A percentile compares a stretch with the other conserved stretches of the same genome.
These are phyloP conservation scores for Stephania cephalantha DNA, from an alignment of 164 flowering plant genomes.

Conservation along the genomic window DNA sequence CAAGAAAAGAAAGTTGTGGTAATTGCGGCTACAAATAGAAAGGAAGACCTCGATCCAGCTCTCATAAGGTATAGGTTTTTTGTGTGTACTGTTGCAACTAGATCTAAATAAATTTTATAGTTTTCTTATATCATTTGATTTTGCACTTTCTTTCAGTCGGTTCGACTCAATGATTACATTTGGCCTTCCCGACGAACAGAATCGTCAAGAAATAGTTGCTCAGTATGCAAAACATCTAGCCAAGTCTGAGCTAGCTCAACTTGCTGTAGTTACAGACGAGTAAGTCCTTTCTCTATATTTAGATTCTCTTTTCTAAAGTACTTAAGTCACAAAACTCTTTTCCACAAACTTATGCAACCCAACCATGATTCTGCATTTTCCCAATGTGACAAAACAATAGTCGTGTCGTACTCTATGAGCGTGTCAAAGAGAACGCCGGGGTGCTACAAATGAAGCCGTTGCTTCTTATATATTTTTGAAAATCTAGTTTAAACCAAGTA, in stretches of 20 bases:
- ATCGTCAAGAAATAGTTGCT: constrained; percentile 66
- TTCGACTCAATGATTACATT: constrained; percentile 84
- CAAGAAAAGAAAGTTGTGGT: constrained; percentile 91
- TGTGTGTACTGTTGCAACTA: background rate
- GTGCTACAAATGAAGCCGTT: too few relatives aligned
- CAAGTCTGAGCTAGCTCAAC: constrained; percentile 53
- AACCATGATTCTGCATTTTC: too few relatives aligned
- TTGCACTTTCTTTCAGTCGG: constrained; percentile 43
- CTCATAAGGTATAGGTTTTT: constrained; percentile 52
- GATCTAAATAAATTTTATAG: background rate
- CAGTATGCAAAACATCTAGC: constrained; percentile 90
- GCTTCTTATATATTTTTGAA: background rate
- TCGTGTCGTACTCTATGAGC: too few relatives aligned
- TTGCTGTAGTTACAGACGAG: constrained; percentile 64
- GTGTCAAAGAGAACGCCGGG: too few relatives aligned
- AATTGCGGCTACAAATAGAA: constrained; percentile 97
- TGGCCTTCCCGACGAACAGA: constrained; percentile 70
- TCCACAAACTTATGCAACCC: too few relatives aligned
- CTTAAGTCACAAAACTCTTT: too few relatives aligned
- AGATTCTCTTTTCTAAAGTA: too few relatives aligned
- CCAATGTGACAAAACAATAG: too few relatives aligned
- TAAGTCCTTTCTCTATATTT: constrained; percentile 24
- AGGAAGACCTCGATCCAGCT: constrained; percentile 98
- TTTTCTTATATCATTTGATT: constrained; percentile 2
- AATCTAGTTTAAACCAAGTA: background rate